A percentile compares a stretch with the other conserved stretches of the same genome.
These are phyloP conservation scores for Thermochaetoides thermophila DNA, from an alignment of 495 filamentous ascomycete genomes.

Conservation along the genomic window DNA sequence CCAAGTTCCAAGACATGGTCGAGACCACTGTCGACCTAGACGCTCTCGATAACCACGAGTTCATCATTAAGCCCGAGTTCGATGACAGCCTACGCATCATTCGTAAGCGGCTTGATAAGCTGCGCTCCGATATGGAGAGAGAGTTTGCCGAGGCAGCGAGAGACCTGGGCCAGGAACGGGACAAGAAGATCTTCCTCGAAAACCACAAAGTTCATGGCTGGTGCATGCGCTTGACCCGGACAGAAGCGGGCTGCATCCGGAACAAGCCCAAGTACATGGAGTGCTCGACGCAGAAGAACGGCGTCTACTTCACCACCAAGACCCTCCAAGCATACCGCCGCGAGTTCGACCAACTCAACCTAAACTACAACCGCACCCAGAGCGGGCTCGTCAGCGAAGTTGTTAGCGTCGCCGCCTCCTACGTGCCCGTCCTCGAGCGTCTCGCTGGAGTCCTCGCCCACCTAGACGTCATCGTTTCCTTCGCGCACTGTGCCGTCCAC, in stretches of 20 bases:
- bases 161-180: slow-evolving; percentile 82
- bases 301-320: slow-evolving; percentile 92
- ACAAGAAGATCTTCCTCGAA: slow-evolving; percentile 97
- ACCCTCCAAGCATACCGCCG: slow-evolving; percentile 69
- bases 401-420: slow-evolving; percentile 83
- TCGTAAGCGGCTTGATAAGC: slow-evolving; percentile 75
- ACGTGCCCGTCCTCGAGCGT: slow-evolving; percentile 83
- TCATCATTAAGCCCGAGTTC: slow-evolving; percentile 97
- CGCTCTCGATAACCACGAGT: slow-evolving; percentile 92
- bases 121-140: slow-evolving; percentile 65
- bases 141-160: slow-evolving; percentile 65
- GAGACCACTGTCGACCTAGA: slow-evolving; percentile 96
- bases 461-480: slow-evolving; percentile 89
- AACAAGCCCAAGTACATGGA: slow-evolving; percentile 84
- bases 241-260: slow-evolving; percentile 82
- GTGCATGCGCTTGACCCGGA: slow-evolving; percentile 89
- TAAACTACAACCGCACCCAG: slow-evolving; percentile 93
- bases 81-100: slow-evolving; percentile 81
- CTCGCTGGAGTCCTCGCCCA: slow-evolving; percentile 83
- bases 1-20: slow-evolving; percentile 91
- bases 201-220: slow-evolving; percentile 92
- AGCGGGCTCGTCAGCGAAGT: slow-evolving; percentile 84
- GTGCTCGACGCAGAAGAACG: slow-evolving; percentile 97
- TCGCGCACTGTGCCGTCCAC: slow-evolving; percentile 88
- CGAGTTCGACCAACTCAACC: slow-evolving; percentile 86